phyloP scores from a whole-genome alignment of 192 early-diverging fungal species.

The Backusella psychrophila region DNA sequence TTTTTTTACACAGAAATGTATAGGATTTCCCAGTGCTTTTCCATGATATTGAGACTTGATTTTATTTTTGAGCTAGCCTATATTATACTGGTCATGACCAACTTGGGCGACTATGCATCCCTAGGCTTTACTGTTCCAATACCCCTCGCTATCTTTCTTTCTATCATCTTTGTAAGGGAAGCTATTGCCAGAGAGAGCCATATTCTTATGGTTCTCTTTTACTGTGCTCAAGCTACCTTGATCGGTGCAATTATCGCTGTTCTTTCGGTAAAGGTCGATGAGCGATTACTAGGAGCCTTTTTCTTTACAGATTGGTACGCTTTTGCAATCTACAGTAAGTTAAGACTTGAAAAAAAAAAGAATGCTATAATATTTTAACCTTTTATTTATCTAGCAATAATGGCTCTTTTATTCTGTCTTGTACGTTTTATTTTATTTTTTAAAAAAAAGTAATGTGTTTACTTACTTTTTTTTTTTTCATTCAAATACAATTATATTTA shows the following conservation, averaged over 20 bases:
- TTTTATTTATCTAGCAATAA: neutral
- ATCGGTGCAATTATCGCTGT: neutral
- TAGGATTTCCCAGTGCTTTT: neutral
- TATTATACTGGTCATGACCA: neutral
- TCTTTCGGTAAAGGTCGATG: neutral
- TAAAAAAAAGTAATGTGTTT: neutral
- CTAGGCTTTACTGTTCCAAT: neutral
- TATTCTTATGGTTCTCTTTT: neutral
- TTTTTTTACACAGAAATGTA: neutral
- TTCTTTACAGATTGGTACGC: neutral
- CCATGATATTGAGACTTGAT: neutral
- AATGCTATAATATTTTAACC: too few relatives aligned
- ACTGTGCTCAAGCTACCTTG: neutral
- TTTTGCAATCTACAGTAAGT: neutral
- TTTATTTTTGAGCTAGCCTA: neutral
- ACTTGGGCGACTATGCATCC: neutral
- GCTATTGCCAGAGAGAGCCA: neutral
- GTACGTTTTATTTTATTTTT: neutral
- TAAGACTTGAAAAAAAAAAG: neutral
- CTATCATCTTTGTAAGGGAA: neutral
- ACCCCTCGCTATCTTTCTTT: neutral
- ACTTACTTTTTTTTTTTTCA: neutral
- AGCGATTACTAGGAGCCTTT: neutral
- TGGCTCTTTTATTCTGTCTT: neutral
- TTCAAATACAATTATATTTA: neutral